phyloP scores from a whole-genome alignment of 495 filamentous ascomycete genomes.

The Hyaloscypha hepaticicola region DNA sequence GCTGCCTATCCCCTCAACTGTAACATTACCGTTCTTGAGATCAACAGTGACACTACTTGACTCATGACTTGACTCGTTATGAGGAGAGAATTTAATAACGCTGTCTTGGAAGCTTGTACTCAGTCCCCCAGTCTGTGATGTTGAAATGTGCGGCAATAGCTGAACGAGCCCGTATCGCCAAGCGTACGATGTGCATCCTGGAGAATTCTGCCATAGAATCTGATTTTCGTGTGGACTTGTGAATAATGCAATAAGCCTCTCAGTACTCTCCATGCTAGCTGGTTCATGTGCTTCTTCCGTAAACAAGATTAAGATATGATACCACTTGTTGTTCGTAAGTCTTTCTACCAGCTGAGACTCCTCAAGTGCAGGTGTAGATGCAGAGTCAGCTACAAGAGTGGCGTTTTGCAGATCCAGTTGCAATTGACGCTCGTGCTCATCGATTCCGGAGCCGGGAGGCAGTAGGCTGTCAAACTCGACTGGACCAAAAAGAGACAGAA shows the following conservation, averaged over 20 bases:
- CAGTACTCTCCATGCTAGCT: constrained; percentile 12
- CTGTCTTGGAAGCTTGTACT: constrained; percentile 10
- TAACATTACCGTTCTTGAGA: constrained; percentile 12
- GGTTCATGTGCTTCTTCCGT: constrained; percentile 8
- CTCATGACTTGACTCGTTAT: constrained; percentile 8
- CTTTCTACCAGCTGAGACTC: constrained; percentile 10
- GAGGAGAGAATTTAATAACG: constrained; percentile 10
- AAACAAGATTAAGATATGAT: constrained; percentile 8
- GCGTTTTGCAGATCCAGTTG: constrained; percentile 15
- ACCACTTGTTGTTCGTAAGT: constrained; percentile 9
- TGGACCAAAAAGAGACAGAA: constrained; percentile 11
- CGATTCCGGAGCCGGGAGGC: constrained; percentile 2
- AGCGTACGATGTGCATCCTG: constrained; percentile 4
- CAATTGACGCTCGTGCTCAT: constrained; percentile 7
- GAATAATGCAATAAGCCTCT: constrained; percentile 4
- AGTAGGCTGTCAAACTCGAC: not conserved
- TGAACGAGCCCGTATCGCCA: constrained; percentile 12
- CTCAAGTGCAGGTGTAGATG: constrained; percentile 6
- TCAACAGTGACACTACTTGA: constrained; percentile 10
- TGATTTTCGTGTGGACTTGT: constrained; percentile 7
- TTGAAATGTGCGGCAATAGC: constrained; percentile 9
- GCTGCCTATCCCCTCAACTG: constrained; percentile 10
- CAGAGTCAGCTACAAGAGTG: constrained; percentile 10
- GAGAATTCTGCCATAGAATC: constrained; percentile 3
- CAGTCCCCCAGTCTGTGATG: constrained; percentile 7